These are phyloP conservation scores for Veloporphyrellus conicus DNA, from an alignment of 1,284 basidiomycete species.

Conservation along the genomic window DNA sequence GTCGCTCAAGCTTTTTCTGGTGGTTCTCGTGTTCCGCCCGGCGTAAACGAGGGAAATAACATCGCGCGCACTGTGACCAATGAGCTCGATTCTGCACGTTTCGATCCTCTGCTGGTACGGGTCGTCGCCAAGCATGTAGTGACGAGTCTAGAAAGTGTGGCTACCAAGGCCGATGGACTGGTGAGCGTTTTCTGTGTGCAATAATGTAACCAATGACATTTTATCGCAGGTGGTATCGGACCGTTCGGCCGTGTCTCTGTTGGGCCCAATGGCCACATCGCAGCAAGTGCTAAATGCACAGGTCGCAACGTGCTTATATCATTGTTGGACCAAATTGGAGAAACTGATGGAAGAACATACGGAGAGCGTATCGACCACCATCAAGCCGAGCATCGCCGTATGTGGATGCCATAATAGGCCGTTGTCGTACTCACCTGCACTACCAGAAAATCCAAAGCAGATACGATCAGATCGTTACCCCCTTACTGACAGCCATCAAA, in stretches of 20 bases:
- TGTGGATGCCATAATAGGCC: conserved; percentile 16
- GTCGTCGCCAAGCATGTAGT: conserved; percentile 72
- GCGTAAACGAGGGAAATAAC: conserved; percentile 69
- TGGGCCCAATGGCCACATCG: conserved; percentile 73
- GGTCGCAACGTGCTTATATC: conserved; percentile 73
- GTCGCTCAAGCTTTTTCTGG: conserved; percentile 70
- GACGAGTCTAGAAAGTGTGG: conserved; percentile 62
- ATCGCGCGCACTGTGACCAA: conserved; percentile 77
- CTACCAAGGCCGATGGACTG: conserved; percentile 59
- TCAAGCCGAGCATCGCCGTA: conserved; percentile 66
- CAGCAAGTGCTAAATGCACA: conserved; percentile 76
- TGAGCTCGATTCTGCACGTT: conserved; percentile 88
- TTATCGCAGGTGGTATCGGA: conserved; percentile 63
- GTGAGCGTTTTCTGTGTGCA: conserved; percentile 42
- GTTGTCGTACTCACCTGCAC: neutral
- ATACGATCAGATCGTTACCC: conserved; percentile 65
- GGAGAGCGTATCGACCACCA: conserved; percentile 52
- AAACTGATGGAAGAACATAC: conserved; percentile 71
- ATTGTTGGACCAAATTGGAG: conserved; percentile 68
- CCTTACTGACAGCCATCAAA: conserved; percentile 69
- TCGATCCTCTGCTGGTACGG: conserved; percentile 83
- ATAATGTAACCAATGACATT: neutral
- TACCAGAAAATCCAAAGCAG: conserved; percentile 53
- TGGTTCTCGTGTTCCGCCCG: conserved; percentile 66
- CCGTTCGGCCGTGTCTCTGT: conserved; percentile 69